These are phyloP conservation scores for Juglanconis juglandina DNA, from an alignment of 2,329 filamentous ascomycete genomes.

Conservation along the genomic window DNA sequence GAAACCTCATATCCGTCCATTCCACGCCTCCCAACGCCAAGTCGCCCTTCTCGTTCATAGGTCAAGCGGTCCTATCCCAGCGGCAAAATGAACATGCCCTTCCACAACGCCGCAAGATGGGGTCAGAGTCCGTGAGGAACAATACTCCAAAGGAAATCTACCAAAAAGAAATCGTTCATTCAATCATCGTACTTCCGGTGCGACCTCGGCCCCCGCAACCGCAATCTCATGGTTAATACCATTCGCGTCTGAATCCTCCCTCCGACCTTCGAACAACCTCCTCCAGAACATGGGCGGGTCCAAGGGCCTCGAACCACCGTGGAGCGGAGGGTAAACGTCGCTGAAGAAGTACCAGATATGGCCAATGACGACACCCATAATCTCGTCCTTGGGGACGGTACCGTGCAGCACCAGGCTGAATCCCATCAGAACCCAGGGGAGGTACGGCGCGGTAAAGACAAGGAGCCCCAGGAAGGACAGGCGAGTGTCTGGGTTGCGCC, in stretches of 20 bases:
- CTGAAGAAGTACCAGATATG: slow-evolving; percentile 98
- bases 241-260: slow-evolving; percentile 45
- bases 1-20: background rate
- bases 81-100: background rate
- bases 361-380: slow-evolving; percentile 90
- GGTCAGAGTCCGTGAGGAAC: background rate
- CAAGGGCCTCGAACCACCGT: slow-evolving; percentile 78
- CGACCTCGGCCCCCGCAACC: slow-evolving; percentile 46
- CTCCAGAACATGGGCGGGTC: slow-evolving; percentile 91
- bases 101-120: slow-evolving; percentile 14
- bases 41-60: background rate
- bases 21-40: slow-evolving; percentile 2
- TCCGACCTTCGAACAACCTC: slow-evolving; percentile 69
- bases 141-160: background rate
- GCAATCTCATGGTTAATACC: slow-evolving; percentile 61
- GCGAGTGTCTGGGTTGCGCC: slow-evolving; percentile 86
- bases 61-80: background rate
- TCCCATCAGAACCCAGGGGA: slow-evolving; percentile 92
- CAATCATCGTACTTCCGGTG: slow-evolving; percentile 34
- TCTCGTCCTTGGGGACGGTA: slow-evolving; percentile 87
- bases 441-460: slow-evolving; percentile 88
- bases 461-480: slow-evolving; percentile 85
- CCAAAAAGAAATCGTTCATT: background rate
- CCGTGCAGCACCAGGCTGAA: slow-evolving; percentile 92
- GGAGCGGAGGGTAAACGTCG: slow-evolving; percentile 90